Base-by-base conservation (phyloP, 768 basidiomycete species). In the Lentinula sp. region DNA sequence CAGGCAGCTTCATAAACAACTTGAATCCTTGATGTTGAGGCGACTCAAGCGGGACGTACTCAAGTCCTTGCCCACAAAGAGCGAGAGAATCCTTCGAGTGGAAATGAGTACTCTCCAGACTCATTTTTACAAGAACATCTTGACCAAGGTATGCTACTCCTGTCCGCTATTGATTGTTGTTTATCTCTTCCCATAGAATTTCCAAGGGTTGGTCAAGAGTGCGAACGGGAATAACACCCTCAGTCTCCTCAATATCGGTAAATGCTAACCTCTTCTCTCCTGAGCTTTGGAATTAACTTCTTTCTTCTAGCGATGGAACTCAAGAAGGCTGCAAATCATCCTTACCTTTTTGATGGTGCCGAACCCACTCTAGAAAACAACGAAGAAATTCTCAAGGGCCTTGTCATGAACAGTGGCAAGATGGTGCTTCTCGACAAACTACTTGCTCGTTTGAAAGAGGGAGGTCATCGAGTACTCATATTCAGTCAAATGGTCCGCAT, bases 401-500 rank as follows among this genome's bases (percentile, higher is more conserved):
- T 99, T 18, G 93, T 98, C 64, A 97, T 97, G 93, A 96, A 89
- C 74, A 95, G 93, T 63, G 97, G 97, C 37, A 99, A 99, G 78
- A 87, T 99, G 89, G 95, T 98, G 53, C 78, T 99, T 35, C 87
- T 99, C 59, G 97, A 99, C 78, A 99, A 99, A 73, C 84, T 99
- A 15, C 85, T 98, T n/a, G 83, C 80, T 23, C 87, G 93, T 16
- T 83, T 98, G 54, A 90, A 90, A 67, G 86, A 84, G 65, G 96
- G 98, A 70, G 91, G 92, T 3, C 97, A 98, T 69, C 91, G 97
- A 54, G 97, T 99, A 31, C 82, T 99, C 67, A 98, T 99, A 67
- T 99, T 99, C 80, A 97, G 95, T 68, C 94, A 98, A 74, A 99
- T 99, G 97, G 95, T 98, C 62, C 87, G 97, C 62, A 93, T 98